Evolutionary conservation across 2,329 filamentous ascomycete genomes (phyloP).

Genomic region (Cladorrhinum sp.): DNA sequence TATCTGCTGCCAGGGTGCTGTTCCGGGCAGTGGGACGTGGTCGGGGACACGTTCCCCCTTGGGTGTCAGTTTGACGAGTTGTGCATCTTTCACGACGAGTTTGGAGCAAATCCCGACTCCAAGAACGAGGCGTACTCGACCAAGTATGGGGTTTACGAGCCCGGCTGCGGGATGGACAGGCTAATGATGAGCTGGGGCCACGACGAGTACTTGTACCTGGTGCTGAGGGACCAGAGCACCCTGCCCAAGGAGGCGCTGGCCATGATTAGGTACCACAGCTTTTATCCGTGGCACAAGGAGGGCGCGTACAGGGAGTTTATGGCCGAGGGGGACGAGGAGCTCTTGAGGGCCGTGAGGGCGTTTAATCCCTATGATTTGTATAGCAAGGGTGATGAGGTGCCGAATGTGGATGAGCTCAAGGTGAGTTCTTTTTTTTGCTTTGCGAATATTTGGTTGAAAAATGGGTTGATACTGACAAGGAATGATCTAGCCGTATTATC

Average conservation of each 20-base stretch:
- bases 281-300: conserved; percentile 87
- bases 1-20: conserved; percentile 79
- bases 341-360: conserved; percentile 76
- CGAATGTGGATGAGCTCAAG: conserved; percentile 74
- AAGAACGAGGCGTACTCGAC: conserved; percentile 70
- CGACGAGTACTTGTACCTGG: conserved; percentile 83
- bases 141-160: conserved; percentile 74
- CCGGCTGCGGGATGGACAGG: conserved; percentile 79
- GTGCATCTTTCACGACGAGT: conserved; percentile 80
- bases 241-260: conserved; percentile 80
- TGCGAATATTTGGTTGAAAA: background rate
- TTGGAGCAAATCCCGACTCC: conserved; percentile 72
- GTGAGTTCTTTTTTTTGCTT: conserved; percentile 36
- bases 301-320: conserved; percentile 80
- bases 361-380: conserved; percentile 93
- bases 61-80: conserved; percentile 70
- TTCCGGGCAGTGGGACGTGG: conserved; percentile 90
- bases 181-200: conserved; percentile 90
- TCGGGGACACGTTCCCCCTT: conserved; percentile 81
- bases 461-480: background rate
- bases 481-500: conserved; percentile 60
- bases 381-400: conserved; percentile 83
- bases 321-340: conserved; percentile 74
- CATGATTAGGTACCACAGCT: conserved; percentile 91
- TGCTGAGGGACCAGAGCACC: conserved; percentile 76